These are phyloP conservation scores for Gloeophyllum trabeum DNA, from an alignment of 768 basidiomycete species.

Conservation along the genomic window DNA sequence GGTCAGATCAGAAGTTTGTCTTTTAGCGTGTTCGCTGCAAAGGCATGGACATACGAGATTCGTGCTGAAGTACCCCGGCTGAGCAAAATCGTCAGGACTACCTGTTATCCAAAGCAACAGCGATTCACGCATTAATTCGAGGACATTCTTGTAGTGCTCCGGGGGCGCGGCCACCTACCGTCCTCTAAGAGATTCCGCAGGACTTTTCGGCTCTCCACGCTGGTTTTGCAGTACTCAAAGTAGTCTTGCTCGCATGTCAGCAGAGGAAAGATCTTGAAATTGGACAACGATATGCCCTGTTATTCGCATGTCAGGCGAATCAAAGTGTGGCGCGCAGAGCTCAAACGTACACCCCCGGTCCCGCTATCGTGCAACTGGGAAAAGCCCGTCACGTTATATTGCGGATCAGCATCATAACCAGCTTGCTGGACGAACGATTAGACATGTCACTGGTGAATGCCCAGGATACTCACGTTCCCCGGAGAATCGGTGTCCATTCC, in stretches of 20 bases:
- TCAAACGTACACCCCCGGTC: slow-evolving; percentile 7
- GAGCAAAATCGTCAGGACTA: slow-evolving; percentile 46
- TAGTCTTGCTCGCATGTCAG: slow-evolving; percentile 34
- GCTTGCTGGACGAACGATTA: slow-evolving; percentile 17
- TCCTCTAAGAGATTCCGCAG: slow-evolving; percentile 34
- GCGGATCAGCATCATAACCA: slow-evolving; percentile 24
- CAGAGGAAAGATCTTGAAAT: slow-evolving; percentile 53
- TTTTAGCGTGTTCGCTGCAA: too few species aligned
- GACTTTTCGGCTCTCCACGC: slow-evolving; percentile 32
- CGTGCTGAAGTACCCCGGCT: slow-evolving; percentile 56
- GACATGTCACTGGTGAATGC: not conserved
- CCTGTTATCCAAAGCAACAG: too few species aligned
- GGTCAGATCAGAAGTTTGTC: not conserved
- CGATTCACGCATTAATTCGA: not conserved
- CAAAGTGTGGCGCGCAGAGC: too few species aligned
- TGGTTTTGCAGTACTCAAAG: slow-evolving; percentile 42
- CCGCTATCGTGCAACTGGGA: slow-evolving; percentile 56
- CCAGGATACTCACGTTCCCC: slow-evolving; percentile 30
- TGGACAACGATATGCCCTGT: slow-evolving; percentile 41
- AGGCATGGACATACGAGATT: slow-evolving; percentile 34
- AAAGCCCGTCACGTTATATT: slow-evolving; percentile 37
- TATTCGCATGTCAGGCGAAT: too few species aligned
- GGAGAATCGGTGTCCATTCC: slow-evolving; percentile 61
- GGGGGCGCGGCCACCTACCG: slow-evolving; percentile 21
- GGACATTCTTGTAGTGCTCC: not conserved